Evolutionary conservation across 1,139 yeast genomes (phyloP).

Genomic region (Candida glucosophila): DNA sequence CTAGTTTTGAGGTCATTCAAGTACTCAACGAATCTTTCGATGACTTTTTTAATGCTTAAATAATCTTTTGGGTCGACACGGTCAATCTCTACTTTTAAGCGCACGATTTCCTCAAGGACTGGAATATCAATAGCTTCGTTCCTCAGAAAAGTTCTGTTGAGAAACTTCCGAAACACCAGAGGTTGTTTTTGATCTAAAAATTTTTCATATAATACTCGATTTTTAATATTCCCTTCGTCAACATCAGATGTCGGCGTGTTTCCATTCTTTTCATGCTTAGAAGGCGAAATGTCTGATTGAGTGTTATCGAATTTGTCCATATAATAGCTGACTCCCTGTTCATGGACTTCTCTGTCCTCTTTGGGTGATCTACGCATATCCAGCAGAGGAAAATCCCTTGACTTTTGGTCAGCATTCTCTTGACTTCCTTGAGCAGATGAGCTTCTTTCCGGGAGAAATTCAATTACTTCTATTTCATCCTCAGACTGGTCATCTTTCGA

Average conservation of each 20-base stretch:
- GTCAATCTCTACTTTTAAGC: conserved; percentile 3
- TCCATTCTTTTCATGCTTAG: no score
- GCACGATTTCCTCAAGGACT: conserved; percentile 1
- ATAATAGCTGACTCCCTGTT: no score
- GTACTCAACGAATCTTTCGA: no score
- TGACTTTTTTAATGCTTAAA: not conserved
- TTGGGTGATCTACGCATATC: no score
- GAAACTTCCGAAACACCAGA: conserved; percentile 1
- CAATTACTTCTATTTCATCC: conserved; percentile 17
- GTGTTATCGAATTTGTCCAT: no score
- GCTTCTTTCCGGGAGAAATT: conserved; percentile 6
- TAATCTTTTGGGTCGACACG: conserved; percentile 1
- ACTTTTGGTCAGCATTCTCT: not conserved
- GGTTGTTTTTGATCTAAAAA: conserved; percentile 1
- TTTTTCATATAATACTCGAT: conserved; percentile 1
- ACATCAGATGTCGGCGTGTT: no score
- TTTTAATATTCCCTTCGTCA: no score
- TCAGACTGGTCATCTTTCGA: conserved; percentile 6
- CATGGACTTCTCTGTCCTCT: no score
- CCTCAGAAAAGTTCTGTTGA: conserved; percentile 3
- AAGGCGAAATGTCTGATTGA: no score
- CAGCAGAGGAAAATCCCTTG: not conserved
- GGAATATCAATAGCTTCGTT: conserved; percentile 2
- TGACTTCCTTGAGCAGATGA: not conserved
- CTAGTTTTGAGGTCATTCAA: not conserved